Conservation (phyloP, 176 grass and related monocot species). For the Tillandsia fasciculata region DNA sequence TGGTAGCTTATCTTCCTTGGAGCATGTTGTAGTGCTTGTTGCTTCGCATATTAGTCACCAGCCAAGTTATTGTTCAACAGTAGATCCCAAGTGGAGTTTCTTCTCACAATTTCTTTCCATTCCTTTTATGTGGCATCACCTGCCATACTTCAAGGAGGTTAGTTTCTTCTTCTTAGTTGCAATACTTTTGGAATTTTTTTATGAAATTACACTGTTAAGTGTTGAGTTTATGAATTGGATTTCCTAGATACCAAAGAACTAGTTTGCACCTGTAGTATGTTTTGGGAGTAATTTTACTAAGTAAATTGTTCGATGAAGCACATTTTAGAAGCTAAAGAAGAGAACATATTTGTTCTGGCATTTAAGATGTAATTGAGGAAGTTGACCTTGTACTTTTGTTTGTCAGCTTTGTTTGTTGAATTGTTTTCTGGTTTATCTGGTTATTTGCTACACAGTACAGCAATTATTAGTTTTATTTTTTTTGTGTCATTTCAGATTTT, state of each 20-base stretch:
- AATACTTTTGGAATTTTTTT: neutral
- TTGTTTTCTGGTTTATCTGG: neutral
- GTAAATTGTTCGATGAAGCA: too few relatives aligned
- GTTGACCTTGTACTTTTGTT: too few relatives aligned
- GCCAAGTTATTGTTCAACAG: constrained; percentile 37
- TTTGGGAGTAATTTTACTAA: too few relatives aligned
- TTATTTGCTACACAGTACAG: neutral
- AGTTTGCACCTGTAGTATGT: neutral
- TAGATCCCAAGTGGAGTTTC: constrained; percentile 77
- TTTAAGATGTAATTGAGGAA: too few relatives aligned
- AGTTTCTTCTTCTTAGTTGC: neutral
- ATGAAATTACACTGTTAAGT: neutral
- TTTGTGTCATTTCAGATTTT: constrained; percentile 46
- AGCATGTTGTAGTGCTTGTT: constrained; percentile 60
- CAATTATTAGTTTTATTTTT: constrained; percentile 19
- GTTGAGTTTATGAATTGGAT: neutral
- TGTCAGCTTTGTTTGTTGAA: too few relatives aligned
- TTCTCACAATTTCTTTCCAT: constrained; percentile 78
- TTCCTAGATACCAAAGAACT: neutral
- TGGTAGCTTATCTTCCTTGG: constrained; percentile 44
- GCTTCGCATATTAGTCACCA: constrained; percentile 68
- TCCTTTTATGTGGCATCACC: constrained; percentile 84
- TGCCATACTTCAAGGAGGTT: constrained; percentile 88
- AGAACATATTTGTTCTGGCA: too few relatives aligned
- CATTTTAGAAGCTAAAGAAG: too few relatives aligned